Base-by-base conservation (phyloP, 139 green algal species). In the Micractinium sp. region DNA sequence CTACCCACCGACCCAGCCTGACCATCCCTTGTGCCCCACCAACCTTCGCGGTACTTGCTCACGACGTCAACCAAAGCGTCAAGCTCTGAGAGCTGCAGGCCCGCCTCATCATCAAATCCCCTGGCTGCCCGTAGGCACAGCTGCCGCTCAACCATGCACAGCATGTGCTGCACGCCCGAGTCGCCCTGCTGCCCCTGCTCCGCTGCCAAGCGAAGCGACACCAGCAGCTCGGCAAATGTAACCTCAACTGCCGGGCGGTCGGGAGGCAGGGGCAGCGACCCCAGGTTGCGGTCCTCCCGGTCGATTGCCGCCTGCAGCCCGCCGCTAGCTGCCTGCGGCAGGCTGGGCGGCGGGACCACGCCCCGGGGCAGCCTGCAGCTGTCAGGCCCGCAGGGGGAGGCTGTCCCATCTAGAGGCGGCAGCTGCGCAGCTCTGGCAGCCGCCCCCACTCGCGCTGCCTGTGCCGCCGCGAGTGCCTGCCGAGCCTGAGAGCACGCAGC, bases 101-200 rank as follows among this genome's bases (percentile, higher is more conserved):
- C 35, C 3, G 75, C 75, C 75, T 53, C 75, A 9, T 31, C 36
- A 1, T 27, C 35, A 29, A 81, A 81, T 35, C 75, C 75, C 4
- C 20, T 36, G 15, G 38, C 76, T 23, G 90, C 90, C 0, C 89
- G 41, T 19, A 1, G 16, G 74, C 91, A 94, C 31, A 95, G 36
- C 85, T 90, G 80, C 12, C n/a, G 66, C 80, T 95, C 91, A 14
- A 94, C 61, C 35, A 71, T 86, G 53, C 88, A 66, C 47, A 94
- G 83, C 22, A 35, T 80, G 16, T 92, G 88, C 86, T 90, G 87
- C 22, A 74, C 60, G 27, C 41, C 88, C 47, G 91, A 73, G 41
- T 89, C 85, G 74, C 56, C n/a, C n/a, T 53, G 60, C 31, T 18
- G 35, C 13, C 13, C 38, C n/a, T 85, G 63, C 36, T 56, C 29